phyloP scores from a whole-genome alignment of 371 early-diverging fungal species.

The Capillidium heterosporum region DNA sequence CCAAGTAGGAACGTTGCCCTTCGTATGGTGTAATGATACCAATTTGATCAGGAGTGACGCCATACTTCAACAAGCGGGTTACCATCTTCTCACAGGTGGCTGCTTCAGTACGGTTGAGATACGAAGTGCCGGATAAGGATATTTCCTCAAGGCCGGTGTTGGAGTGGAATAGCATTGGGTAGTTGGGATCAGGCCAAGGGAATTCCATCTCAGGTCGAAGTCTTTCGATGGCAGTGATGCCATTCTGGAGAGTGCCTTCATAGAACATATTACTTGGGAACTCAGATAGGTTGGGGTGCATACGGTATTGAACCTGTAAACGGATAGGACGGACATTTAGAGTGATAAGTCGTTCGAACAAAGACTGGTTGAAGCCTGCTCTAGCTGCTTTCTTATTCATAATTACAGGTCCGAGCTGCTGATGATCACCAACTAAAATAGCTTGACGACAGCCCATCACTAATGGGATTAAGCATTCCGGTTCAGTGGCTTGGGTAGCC shows the following conservation, averaged over 20 bases:
- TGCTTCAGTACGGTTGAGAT: constrained; percentile 84
- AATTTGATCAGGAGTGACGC: constrained; percentile 78
- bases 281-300: constrained; percentile 95
- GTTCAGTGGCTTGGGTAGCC: constrained; percentile 95
- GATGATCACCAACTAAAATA: constrained; percentile 97
- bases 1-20: constrained; percentile 91
- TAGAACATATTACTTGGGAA: constrained; percentile 99
- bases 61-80: constrained; percentile 76
- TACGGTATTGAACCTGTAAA: constrained; percentile 95
- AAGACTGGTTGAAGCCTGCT: constrained; percentile 85
- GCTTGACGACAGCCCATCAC: constrained; percentile 88
- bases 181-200: constrained; percentile 86
- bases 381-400: constrained; percentile 91
- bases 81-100: constrained; percentile 88
- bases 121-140: constrained; percentile 88
- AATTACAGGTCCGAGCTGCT: constrained; percentile 96
- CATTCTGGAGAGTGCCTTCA: constrained; percentile 92
- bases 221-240: constrained; percentile 82
- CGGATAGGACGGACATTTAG: constrained; percentile 86
- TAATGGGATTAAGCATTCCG: constrained; percentile 93
- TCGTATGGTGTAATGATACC: constrained; percentile 99
- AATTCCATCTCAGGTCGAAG: constrained; percentile 72
- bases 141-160: constrained; percentile 93
- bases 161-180: constrained; percentile 90
- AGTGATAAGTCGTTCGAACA: constrained; percentile 92